Percentiles rank a stretch among this genome's conserved stretches.
These are phyloP conservation scores for Albatrellus sp. DNA, from an alignment of 1,284 basidiomycete genomes.

Conservation along the genomic window DNA sequence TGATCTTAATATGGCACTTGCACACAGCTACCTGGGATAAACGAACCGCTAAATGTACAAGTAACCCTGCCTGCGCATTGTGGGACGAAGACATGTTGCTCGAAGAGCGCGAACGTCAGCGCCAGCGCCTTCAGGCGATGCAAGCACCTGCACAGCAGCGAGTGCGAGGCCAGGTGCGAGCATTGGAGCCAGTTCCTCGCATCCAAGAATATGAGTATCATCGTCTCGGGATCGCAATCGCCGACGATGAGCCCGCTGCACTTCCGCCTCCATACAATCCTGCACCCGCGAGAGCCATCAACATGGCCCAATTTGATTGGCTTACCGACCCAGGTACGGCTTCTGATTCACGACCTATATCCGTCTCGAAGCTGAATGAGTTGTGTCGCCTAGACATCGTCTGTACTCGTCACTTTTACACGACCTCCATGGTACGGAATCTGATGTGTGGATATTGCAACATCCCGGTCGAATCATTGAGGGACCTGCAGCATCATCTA, in stretches of 20 bases:
- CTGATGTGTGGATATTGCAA: slow-evolving; percentile 26
- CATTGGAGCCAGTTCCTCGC: slow-evolving; percentile 6
- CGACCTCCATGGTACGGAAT: slow-evolving; percentile 20
- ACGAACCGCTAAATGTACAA: slow-evolving; percentile 16
- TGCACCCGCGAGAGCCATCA: not conserved
- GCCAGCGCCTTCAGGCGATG: slow-evolving; percentile 10
- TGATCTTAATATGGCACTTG: not conserved
- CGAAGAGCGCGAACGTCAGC: slow-evolving; percentile 21
- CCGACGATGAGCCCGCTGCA: not conserved
- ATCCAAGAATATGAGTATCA: too few relatives aligned
- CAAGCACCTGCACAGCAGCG: slow-evolving; percentile 1
- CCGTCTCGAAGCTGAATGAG: not conserved
- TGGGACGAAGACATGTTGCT: slow-evolving; percentile 30
- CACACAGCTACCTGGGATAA: slow-evolving; percentile 19
- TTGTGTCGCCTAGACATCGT: slow-evolving; percentile 14
- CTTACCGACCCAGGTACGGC: slow-evolving; percentile 21
- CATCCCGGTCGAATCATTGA: slow-evolving; percentile 20
- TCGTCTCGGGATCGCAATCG: not conserved
- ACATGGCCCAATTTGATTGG: slow-evolving; percentile 17
- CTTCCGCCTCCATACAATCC: slow-evolving; percentile 1
- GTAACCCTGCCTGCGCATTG: slow-evolving; percentile 23
- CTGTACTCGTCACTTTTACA: slow-evolving; percentile 22
- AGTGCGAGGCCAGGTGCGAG: not conserved
- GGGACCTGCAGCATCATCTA: slow-evolving; percentile 25
- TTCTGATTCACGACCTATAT: not conserved